A percentile compares a stretch with the other conserved stretches of the same genome.
phyloP scores from a whole-genome alignment of 2,329 filamentous ascomycete genomes.

The Cryphonectria japonica region DNA sequence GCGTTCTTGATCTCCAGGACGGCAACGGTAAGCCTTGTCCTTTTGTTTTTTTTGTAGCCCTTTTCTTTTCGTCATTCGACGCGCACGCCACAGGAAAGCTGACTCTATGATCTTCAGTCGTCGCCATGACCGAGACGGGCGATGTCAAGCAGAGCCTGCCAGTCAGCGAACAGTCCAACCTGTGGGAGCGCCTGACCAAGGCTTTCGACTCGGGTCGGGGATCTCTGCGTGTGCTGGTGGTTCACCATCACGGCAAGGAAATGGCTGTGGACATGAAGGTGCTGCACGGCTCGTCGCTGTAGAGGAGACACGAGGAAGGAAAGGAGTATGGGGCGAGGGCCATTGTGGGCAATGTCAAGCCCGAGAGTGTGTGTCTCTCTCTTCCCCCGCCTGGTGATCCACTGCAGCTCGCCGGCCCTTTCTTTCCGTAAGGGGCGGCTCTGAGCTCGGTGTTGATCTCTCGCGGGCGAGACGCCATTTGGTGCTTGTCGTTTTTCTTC shows the following conservation, averaged over 20 bases:
- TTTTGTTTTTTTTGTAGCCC: neutral
- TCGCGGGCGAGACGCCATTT: neutral
- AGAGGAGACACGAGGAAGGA: slow-evolving; percentile 39
- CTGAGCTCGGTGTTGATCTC: slow-evolving; percentile 30
- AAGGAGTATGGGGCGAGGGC: neutral
- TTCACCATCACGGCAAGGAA: slow-evolving; percentile 90
- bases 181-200: slow-evolving; percentile 78
- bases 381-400: slow-evolving; percentile 24
- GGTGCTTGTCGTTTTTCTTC: slow-evolving; percentile 3
- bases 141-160: slow-evolving; percentile 96
- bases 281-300: slow-evolving; percentile 78
- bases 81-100: neutral
- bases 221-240: slow-evolving; percentile 91
- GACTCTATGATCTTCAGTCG: slow-evolving; percentile 52
- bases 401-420: slow-evolving; percentile 21
- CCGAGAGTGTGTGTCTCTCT: neutral
- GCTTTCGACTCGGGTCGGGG: slow-evolving; percentile 92
- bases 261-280: slow-evolving; percentile 99
- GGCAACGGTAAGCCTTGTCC: slow-evolving; percentile 58
- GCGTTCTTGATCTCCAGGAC: slow-evolving; percentile 94
- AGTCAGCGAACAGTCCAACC: slow-evolving; percentile 92
- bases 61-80: neutral
- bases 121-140: slow-evolving; percentile 98
- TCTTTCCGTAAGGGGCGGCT: slow-evolving; percentile 6
- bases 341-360: neutral